Evolutionary conservation across 768 basidiomycete genomes (phyloP).

Genomic region (Podaxis rugospora): DNA sequence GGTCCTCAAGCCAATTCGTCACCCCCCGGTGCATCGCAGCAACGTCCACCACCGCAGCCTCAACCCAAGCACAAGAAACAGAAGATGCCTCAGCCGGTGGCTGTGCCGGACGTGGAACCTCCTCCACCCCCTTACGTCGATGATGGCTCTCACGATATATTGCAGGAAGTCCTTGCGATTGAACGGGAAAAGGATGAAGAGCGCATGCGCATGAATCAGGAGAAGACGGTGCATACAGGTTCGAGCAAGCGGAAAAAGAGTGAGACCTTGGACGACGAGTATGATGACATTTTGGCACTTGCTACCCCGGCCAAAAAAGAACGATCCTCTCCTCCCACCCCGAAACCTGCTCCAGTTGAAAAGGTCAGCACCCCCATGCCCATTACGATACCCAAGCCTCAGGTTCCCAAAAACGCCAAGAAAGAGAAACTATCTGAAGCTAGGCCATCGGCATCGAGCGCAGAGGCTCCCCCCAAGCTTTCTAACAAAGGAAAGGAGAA

Average conservation of each 20-base stretch:
- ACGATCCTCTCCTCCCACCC: constrained; percentile 37
- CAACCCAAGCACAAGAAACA: constrained; percentile 29
- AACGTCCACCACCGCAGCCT: constrained; percentile 29
- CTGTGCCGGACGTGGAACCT: constrained; percentile 35
- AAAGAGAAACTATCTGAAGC: constrained; percentile 37
- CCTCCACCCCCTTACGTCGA: constrained; percentile 68
- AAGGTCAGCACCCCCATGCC: constrained; percentile 14
- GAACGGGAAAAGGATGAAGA: constrained; percentile 63
- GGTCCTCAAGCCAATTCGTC: constrained; percentile 33
- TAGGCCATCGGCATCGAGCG: constrained; percentile 12
- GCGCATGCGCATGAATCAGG: constrained; percentile 39
- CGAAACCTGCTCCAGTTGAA: constrained; percentile 13
- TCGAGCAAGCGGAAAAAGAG: constrained; percentile 58
- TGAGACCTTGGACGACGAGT: constrained; percentile 28
- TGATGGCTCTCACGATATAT: constrained; percentile 76
- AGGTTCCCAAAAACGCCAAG: constrained; percentile 31
- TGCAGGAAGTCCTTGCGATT: constrained; percentile 79
- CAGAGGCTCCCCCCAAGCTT: constrained; percentile 29
- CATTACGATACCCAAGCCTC: constrained; percentile 10
- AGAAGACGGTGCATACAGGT: constrained; percentile 33
- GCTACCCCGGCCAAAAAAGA: constrained; percentile 62
- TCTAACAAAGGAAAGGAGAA: constrained; percentile 76
- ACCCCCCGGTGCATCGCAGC: constrained; percentile 23
- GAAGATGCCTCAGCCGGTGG: constrained; percentile 30
- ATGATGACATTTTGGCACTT: constrained; percentile 62